Evolutionary conservation across 768 basidiomycete species (phyloP).

Genomic region (Galerina marginata): DNA sequence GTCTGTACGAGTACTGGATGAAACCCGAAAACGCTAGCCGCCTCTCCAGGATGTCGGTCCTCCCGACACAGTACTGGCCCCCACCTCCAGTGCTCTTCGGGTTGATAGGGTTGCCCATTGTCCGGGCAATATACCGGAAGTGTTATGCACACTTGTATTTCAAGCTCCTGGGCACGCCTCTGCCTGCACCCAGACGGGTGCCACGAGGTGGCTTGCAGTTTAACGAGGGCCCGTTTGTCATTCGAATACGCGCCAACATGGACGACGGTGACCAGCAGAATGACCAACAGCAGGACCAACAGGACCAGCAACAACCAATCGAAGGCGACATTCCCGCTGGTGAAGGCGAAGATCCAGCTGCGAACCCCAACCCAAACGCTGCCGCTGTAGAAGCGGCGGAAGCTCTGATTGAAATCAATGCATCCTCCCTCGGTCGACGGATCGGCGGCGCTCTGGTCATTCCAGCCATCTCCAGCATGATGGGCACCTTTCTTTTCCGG

Average conservation of each 20-base stretch:
- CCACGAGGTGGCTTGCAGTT: conserved; percentile 28
- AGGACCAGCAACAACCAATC: conserved; percentile 22
- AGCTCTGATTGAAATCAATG: conserved; percentile 61
- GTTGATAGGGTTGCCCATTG: conserved; percentile 54
- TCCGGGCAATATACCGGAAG: conserved; percentile 49
- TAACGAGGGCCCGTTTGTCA: conserved; percentile 40
- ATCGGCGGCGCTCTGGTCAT: conserved; percentile 75
- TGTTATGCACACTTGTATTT: conserved; percentile 45
- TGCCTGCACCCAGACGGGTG: conserved; percentile 32
- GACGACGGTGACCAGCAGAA: conserved; percentile 23
- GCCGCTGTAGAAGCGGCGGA: conserved; percentile 57
- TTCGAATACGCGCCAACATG: conserved; percentile 38
- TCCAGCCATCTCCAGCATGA: conserved; percentile 66
- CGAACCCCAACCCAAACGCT: conserved; percentile 44
- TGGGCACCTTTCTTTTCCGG: conserved; percentile 65
- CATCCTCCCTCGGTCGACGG: conserved; percentile 65
- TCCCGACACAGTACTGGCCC: conserved; percentile 48
- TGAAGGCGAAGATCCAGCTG: conserved; percentile 27
- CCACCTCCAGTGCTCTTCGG: conserved; percentile 65
- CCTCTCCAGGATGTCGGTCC: conserved; percentile 39
- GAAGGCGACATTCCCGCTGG: conserved; percentile 23
- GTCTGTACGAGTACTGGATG: conserved; percentile 38
- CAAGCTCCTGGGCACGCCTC: conserved; percentile 48
- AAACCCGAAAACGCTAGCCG: conserved; percentile 35
- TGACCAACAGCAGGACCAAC: not conserved